Evolutionary conservation across 495 filamentous ascomycete genomes (phyloP), one percentile per base, ranked within the genome.

Genomic region (Talaromyces wortmannii): DNA sequence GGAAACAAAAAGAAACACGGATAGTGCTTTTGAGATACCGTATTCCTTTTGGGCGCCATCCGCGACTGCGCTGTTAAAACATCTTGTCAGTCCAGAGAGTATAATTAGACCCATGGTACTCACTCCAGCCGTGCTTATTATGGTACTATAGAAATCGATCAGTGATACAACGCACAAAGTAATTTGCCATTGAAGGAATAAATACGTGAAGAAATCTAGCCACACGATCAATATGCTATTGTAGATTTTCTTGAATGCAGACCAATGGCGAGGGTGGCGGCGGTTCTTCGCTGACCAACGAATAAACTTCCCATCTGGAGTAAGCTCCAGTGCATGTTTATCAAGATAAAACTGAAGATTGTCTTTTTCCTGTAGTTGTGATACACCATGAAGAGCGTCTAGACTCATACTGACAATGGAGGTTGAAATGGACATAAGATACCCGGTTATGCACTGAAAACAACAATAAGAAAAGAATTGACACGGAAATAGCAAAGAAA

Each of bases 181-280:
- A 42, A 13, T 40, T 40, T 8, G 8, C 13, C 36, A 13, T 40
- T 10, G 8, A 5, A 40, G 36, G 13, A 10, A n/a, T 3, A 56
- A 68, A 45, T 63, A 75, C 73, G 72, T 69, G 45, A 72, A 67
- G 40, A 76, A 67, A 57, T 78, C 74, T 48, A 78, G 55, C 4
- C 67, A 58, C 30, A 74, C 64, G 13, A 78, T 61, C 29, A 76
- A 45, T 11, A 55, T 52, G 32, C 63, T 56, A 57, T 76, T 67
- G 29, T 69, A 73, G 7, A 57, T 46, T 53, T 78, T 78, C 15
- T 71, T 59, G 7, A 40, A 10, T 7, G 50, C 31, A 31, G 58
- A 52, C 75, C 73, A 78, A 53, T 76, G 73, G 17, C 70, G 65
- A 31, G 75, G 73, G 61, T 75, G 70, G 29, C 60, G 63, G 6